Evolutionary conservation across 2,329 filamentous ascomycete genomes (phyloP).

Genomic region (Grosmannia clavigera): DNA sequence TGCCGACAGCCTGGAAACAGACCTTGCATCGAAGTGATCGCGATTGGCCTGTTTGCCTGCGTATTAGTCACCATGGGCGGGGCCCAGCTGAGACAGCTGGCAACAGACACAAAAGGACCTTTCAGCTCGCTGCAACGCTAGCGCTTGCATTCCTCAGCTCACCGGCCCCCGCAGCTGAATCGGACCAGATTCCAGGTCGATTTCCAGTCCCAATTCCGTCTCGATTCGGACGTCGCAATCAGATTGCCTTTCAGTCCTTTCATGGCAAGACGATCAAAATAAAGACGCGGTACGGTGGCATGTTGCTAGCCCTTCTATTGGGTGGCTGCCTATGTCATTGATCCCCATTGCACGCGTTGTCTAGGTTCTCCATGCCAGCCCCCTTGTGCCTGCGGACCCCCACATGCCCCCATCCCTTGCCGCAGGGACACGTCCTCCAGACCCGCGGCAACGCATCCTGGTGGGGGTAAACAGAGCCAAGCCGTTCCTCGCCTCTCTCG

Average conservation of each 20-base stretch:
- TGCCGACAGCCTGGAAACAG: no score
- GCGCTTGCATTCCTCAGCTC: neutral
- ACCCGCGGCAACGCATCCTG: no score
- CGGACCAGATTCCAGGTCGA: no score
- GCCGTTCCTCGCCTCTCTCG: neutral
- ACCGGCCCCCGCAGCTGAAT: neutral
- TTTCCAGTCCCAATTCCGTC: no score
- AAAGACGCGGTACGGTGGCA: neutral
- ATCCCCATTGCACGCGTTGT: neutral
- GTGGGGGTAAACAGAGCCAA: neutral
- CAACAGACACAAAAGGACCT: neutral
- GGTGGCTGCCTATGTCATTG: no score
- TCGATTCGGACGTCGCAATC: no score
- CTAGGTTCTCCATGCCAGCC: neutral
- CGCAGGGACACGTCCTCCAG: neutral
- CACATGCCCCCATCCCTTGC: neutral
- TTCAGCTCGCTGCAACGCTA: neutral
- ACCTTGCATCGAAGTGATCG: neutral
- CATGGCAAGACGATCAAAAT: neutral
- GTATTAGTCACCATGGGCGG: neutral
- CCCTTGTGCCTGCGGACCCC: neutral
- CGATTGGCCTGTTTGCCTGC: neutral
- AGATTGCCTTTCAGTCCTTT: neutral
- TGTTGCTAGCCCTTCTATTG: no score
- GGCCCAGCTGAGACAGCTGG: neutral